These are phyloP conservation scores for Ordospora colligata DNA, from an alignment of 371 early-diverging fungal species.

Conservation along the genomic window DNA sequence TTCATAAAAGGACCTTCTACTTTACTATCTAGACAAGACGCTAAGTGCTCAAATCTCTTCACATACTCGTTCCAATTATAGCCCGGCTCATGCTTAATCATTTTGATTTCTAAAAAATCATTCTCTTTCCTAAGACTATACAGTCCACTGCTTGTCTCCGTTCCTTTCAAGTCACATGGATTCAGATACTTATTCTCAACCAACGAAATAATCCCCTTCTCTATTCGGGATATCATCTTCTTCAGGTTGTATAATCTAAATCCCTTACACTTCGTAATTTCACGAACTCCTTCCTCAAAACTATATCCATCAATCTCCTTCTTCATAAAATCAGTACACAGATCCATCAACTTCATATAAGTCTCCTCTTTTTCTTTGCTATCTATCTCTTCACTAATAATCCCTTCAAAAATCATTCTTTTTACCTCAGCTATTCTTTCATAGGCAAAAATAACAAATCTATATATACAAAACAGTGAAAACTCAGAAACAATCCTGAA, in stretches of 20 bases:
- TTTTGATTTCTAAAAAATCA: background rate
- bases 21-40: background rate
- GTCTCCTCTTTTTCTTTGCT: conserved; percentile 19
- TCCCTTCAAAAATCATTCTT: conserved; percentile 63
- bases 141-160: background rate
- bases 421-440: conserved; percentile 70
- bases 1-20: conserved; percentile 22
- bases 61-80: background rate
- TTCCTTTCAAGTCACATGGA: background rate
- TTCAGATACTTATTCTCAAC: conserved; percentile 25
- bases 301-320: conserved; percentile 68
- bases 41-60: conserved; percentile 17
- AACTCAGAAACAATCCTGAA: conserved; percentile 66
- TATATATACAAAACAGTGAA: conserved; percentile 71
- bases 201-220: conserved; percentile 33
- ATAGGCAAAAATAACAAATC: conserved; percentile 73
- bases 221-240: conserved; percentile 52
- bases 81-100: background rate
- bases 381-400: conserved; percentile 64
- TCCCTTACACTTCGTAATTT: conserved; percentile 61
- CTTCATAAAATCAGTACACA: conserved; percentile 69
- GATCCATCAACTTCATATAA: conserved; percentile 63
- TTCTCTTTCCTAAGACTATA: background rate
- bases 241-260: conserved; percentile 55
- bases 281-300: conserved; percentile 80